These are phyloP conservation scores for Schizophyllum commune DNA, from an alignment of 1,284 basidiomycete genomes.

Conservation along the genomic window DNA sequence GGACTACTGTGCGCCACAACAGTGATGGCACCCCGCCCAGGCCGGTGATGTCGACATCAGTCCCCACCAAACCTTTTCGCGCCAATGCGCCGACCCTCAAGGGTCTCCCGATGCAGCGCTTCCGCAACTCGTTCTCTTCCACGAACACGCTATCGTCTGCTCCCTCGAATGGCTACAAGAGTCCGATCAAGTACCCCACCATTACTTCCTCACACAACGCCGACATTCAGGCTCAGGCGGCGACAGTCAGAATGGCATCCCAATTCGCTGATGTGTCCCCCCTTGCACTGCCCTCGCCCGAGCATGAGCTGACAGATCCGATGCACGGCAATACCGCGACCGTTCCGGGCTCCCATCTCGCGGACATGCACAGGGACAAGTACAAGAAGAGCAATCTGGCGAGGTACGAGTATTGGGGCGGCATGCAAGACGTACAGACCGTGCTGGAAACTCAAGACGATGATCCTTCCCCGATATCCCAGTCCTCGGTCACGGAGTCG, in stretches of 20 bases:
- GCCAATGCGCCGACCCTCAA: slow-evolving; percentile 16
- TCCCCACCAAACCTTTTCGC: slow-evolving; percentile 5
- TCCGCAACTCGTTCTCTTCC: slow-evolving; percentile 51
- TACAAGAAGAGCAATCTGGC: not conserved
- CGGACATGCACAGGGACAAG: slow-evolving; percentile 10
- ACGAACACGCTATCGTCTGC: slow-evolving; percentile 47
- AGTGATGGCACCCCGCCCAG: slow-evolving; percentile 6
- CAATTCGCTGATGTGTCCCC: slow-evolving; percentile 70
- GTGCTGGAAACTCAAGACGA: not conserved
- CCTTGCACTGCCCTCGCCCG: slow-evolving; percentile 77
- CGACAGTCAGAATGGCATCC: slow-evolving; percentile 79
- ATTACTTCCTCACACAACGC: slow-evolving; percentile 26
- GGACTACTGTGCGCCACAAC: not conserved
- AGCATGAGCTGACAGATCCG: slow-evolving; percentile 81
- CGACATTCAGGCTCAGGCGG: slow-evolving; percentile 64
- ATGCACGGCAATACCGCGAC: slow-evolving; percentile 65
- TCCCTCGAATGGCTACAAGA: slow-evolving; percentile 21
- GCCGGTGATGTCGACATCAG: slow-evolving; percentile 4
- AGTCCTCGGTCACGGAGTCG: not conserved
- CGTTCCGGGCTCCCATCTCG: slow-evolving; percentile 54
- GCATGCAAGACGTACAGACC: not conserved
- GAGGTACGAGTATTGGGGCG: not conserved
- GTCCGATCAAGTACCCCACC: slow-evolving; percentile 19
- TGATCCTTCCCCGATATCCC: not conserved
- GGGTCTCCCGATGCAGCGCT: slow-evolving; percentile 32